Conservation (phyloP, 106 monocot species). For the Xerophyta viscosa region DNA sequence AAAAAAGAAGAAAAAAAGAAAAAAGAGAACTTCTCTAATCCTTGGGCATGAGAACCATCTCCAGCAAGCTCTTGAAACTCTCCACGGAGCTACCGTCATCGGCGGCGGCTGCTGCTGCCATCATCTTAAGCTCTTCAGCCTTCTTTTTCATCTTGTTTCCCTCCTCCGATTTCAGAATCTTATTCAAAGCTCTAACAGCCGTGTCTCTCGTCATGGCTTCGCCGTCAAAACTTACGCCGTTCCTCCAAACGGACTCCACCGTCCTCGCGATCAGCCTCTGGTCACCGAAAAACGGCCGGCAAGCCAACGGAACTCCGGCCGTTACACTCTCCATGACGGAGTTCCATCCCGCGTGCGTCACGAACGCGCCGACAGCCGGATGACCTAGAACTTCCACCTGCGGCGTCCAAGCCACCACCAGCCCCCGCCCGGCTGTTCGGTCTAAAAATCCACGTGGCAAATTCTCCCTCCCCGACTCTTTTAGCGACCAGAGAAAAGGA, state of each 20-base stretch:
- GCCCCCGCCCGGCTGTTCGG: constrained; percentile 12
- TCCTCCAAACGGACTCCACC: constrained; percentile 16
- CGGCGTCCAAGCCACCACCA: constrained; percentile 43
- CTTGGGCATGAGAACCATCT: neutral
- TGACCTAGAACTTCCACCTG: constrained; percentile 39
- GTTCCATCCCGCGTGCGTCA: constrained; percentile 79
- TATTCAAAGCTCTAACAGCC: constrained; percentile 15
- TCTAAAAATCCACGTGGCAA: constrained; percentile 35
- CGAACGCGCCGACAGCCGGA: constrained; percentile 37
- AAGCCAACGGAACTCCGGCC: constrained; percentile 47
- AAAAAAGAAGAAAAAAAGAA: neutral
- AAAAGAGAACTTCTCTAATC: neutral
- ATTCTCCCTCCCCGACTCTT: constrained; percentile 4
- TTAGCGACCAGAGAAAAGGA: constrained; percentile 58
- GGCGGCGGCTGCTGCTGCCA: constrained; percentile 7
- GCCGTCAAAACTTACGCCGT: constrained; percentile 21
- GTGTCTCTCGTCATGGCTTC: constrained; percentile 8
- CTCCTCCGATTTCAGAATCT: constrained; percentile 23
- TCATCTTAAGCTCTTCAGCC: constrained; percentile 11
- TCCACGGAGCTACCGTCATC: constrained; percentile 7
- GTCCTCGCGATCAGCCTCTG: constrained; percentile 31
- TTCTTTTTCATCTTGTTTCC: constrained; percentile 40
- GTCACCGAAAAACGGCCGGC: constrained; percentile 57
- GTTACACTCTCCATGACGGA: constrained; percentile 52
- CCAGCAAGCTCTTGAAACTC: constrained; percentile 13